A percentile compares a stretch with the other conserved stretches of the same genome.
Conservation (phyloP, 768 basidiomycete genomes). For the Boletales sp. region DNA sequence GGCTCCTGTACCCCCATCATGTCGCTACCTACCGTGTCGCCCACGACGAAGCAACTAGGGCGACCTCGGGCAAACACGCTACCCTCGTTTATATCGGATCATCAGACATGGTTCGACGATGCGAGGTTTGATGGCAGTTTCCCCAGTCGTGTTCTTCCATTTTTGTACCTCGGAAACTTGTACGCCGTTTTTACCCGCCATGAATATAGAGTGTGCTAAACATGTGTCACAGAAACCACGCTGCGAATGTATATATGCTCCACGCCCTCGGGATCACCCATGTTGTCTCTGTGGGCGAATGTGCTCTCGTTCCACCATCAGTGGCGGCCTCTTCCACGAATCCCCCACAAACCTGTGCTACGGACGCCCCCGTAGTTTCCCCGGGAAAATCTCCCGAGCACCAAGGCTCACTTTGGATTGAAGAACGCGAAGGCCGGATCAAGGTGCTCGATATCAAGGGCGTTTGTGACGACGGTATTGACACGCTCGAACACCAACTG, state of each 20-base stretch:
- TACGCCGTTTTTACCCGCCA: constrained; percentile 40
- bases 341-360: background rate
- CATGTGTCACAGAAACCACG: constrained; percentile 68
- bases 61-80: constrained; percentile 73
- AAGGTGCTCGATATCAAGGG: constrained; percentile 90
- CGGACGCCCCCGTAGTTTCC: constrained; percentile 26
- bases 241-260: constrained; percentile 92
- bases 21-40: constrained; percentile 1
- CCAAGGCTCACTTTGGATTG: constrained; percentile 80
- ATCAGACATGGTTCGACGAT: constrained; percentile 94
- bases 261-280: constrained; percentile 95
- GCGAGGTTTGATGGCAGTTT: constrained; percentile 93
- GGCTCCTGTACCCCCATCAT: constrained; percentile 13
- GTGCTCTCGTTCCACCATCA: constrained; percentile 77
- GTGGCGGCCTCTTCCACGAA: background rate
- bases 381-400: constrained; percentile 45
- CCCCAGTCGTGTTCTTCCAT: constrained; percentile 88
- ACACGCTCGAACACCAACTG: constrained; percentile 86
- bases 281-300: constrained; percentile 96
- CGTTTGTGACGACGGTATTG: constrained; percentile 95
- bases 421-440: constrained; percentile 85
- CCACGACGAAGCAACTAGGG: constrained; percentile 23
- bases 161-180: constrained; percentile 94
- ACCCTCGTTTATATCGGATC: constrained; percentile 62
- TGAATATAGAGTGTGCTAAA: background rate